phyloP scores from a whole-genome alignment of 176 grass and related monocot genomes.

The Saccharum officinarum region DNA sequence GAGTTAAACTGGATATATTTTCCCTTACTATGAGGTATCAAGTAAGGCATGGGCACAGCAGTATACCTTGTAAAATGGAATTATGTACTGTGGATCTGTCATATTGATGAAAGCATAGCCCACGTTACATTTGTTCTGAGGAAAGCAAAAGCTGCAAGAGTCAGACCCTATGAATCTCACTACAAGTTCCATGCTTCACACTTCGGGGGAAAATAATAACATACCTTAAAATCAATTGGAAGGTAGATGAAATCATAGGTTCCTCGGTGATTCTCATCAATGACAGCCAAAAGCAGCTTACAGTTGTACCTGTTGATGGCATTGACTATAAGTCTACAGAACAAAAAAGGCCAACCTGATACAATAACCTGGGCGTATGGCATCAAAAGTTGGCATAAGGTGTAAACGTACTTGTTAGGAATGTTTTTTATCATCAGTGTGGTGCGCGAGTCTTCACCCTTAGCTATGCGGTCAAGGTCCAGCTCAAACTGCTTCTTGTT shows the following conservation, averaged over 20 bases:
- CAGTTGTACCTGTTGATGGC: conserved; percentile 72
- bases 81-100: conserved; percentile 81
- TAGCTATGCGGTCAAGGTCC: conserved; percentile 67
- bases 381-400: background rate
- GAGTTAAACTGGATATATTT: background rate
- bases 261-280: conserved; percentile 92
- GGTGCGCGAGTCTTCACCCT: conserved; percentile 81
- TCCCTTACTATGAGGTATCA: background rate
- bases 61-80: conserved; percentile 86
- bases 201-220: background rate
- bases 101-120: conserved; percentile 99
- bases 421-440: conserved; percentile 99
- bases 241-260: conserved; percentile 99
- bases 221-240: conserved; percentile 98
- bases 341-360: background rate
- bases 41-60: background rate
- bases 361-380: background rate
- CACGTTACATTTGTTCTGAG: conserved; percentile 98
- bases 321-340: conserved; percentile 14
- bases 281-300: conserved; percentile 85
- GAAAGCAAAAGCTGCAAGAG: conserved; percentile 22
- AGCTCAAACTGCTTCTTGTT: conserved; percentile 92
- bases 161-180: conserved; percentile 26
- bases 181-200: background rate
- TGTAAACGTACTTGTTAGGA: conserved; percentile 78